Base-by-base conservation (phyloP, 202 grass and related monocot species). In the Panicum virgatum region DNA sequence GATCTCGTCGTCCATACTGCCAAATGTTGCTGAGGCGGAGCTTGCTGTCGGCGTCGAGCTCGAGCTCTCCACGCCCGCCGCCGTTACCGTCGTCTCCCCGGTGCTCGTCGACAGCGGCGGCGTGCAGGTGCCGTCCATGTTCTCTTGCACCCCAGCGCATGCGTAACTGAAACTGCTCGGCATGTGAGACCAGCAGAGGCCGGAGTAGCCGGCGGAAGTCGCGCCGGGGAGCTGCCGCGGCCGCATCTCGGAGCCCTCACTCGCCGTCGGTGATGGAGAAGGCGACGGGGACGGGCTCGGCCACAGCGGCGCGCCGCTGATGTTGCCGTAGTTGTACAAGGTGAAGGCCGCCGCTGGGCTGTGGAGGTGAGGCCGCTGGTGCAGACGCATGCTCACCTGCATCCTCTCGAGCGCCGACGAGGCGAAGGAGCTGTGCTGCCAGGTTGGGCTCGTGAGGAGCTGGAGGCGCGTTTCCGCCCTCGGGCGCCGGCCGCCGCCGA, bases 321-420 rank as follows among this genome's bases (percentile, higher is more conserved):
- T 19, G 25, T 12, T 10, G 75, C 45, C 10, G 48, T 69, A 80
- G 36, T 80, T 80, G 48, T 76, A 66, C 70, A 85, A 83, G 76
- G 76, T 60, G 47, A 86, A 88, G 77, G 80, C 47, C 45, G 44
- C n/a, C n/a, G n/a, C 25, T 9, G 72, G 77, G 16, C 4, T 36
- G 36, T 34, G 62, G 66, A 70, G 64, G 63, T 38, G 76, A 9
- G 53, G 71, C 45, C 51, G 54, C 25, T 69, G 56, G 64, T 87
- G 85, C n/a, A 88, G 77, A 11, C 77, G 62, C 83, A 84, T 62
- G 70, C 84, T 82, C 5, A 66, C 61, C 78, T 84, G 80, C 80
- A 88, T 84, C 77, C 91, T 75, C 73, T 89, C 91, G 23, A 84
- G 29, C 10, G 83, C 91, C 56, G 90, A 64, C 8, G 80, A 11